These are phyloP conservation scores for Rhazya stricta DNA, from an alignment of 257 asterid genomes.

Conservation along the genomic window DNA sequence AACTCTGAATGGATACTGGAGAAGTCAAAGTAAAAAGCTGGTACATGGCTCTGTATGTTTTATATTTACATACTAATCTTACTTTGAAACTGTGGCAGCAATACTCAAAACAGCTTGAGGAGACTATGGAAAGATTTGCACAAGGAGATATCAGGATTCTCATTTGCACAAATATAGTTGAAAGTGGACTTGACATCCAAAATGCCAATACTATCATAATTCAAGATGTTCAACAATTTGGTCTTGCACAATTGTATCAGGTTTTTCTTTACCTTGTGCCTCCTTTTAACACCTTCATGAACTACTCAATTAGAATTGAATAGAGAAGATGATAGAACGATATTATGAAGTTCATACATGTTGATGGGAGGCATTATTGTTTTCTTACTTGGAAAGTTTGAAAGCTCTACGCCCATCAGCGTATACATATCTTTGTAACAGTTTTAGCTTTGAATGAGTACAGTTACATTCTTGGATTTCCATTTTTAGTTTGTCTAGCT, in stretches of 20 bases:
- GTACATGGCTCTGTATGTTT: background rate
- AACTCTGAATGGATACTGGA: background rate
- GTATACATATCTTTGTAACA: background rate
- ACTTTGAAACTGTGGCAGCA: conserved; percentile 54
- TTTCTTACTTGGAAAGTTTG: background rate
- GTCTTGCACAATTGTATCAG: conserved; percentile 98
- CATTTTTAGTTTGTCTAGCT: background rate
- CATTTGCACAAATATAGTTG: conserved; percentile 95
- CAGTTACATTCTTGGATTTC: background rate
- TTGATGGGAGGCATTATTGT: background rate
- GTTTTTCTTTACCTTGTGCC: conserved; percentile 31
- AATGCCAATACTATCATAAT: conserved; percentile 87
- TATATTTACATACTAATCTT: conserved; percentile 12
- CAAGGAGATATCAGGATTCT: conserved; percentile 73
- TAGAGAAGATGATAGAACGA: background rate
- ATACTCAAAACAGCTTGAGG: conserved; percentile 93
- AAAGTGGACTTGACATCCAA: conserved; percentile 98
- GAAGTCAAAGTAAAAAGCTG: background rate
- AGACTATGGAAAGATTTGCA: conserved; percentile 88
- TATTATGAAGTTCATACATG: background rate
- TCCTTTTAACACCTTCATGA: background rate
- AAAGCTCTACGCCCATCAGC: background rate
- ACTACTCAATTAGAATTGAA: background rate
- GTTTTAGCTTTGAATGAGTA: background rate
- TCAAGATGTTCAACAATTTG: conserved; percentile 96